These are phyloP conservation scores for Penicillium herquei DNA, from an alignment of 495 filamentous ascomycete species.

Conservation along the genomic window DNA sequence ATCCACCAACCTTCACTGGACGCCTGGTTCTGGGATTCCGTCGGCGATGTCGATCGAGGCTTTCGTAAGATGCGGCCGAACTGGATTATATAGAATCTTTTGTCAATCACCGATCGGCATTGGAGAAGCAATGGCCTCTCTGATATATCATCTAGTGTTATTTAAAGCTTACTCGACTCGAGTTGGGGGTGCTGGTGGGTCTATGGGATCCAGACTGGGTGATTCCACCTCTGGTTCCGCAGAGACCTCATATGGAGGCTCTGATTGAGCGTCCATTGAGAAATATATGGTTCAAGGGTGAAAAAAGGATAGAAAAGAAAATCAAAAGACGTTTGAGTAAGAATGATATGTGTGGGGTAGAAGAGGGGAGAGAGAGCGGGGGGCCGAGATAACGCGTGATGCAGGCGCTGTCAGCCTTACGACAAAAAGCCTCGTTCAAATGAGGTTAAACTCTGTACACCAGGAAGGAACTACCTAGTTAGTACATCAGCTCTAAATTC, in stretches of 20 bases:
- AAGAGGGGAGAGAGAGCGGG: constrained; percentile 15
- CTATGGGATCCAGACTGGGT: background rate
- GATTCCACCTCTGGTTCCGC: constrained; percentile 9
- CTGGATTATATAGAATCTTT: constrained; percentile 20
- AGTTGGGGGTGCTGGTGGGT: constrained; percentile 11
- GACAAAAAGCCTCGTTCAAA: constrained; percentile 9
- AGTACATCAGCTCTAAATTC: background rate
- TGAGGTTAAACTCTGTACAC: background rate
- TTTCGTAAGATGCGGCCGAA: constrained; percentile 56
- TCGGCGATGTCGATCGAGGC: constrained; percentile 72
- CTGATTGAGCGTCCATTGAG: constrained; percentile 20
- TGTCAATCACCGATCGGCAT: background rate
- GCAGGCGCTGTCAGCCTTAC: constrained; percentile 25
- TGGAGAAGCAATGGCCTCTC: background rate
- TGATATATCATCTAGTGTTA: background rate
- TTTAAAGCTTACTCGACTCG: constrained; percentile 17
- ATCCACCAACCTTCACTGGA: constrained; percentile 61
- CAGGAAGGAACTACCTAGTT: background rate
- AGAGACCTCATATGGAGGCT: constrained; percentile 17
- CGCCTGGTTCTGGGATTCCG: constrained; percentile 68
- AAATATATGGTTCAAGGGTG: background rate
- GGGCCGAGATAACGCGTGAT: constrained; percentile 21
- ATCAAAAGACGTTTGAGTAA: background rate
- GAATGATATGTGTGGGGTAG: constrained; percentile 24
- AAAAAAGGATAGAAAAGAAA: background rate